Percentiles rank a stretch among this genome's conserved stretches.
phyloP scores from a whole-genome alignment of 2,329 filamentous ascomycete genomes.

The Thelonectria olida region DNA sequence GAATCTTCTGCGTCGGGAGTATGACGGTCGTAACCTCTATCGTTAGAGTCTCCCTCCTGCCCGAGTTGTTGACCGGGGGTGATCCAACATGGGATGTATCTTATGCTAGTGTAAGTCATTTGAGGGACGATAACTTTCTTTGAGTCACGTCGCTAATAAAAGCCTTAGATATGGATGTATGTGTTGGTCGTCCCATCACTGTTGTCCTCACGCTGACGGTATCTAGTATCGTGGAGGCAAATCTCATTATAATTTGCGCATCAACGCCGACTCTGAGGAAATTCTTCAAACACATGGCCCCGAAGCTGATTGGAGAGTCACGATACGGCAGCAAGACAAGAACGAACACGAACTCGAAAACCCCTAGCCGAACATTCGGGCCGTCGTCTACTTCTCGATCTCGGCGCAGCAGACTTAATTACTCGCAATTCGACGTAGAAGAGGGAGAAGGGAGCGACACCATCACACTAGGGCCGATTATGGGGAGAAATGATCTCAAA shows the following conservation, averaged over 20 bases:
- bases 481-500: slow-evolving; percentile 18
- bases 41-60: slow-evolving; percentile 41
- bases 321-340: slow-evolving; percentile 35
- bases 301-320: slow-evolving; percentile 42
- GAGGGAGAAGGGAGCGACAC: slow-evolving; percentile 12
- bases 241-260: slow-evolving; percentile 52
- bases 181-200: background rate
- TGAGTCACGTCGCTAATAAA: too few species aligned
- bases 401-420: slow-evolving; percentile 29
- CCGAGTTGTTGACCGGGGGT: slow-evolving; percentile 33
- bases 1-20: slow-evolving; percentile 56
- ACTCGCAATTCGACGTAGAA: slow-evolving; percentile 34
- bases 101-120: slow-evolving; percentile 17
- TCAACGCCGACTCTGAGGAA: slow-evolving; percentile 51
- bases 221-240: slow-evolving; percentile 45
- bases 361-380: slow-evolving; percentile 6
- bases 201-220: background rate
- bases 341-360: slow-evolving; percentile 23
- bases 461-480: slow-evolving; percentile 21
- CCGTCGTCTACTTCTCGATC: slow-evolving; percentile 16
- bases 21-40: slow-evolving; percentile 47
- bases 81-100: slow-evolving; percentile 45
- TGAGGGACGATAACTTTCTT: too few species aligned
- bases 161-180: slow-evolving; percentile 41
- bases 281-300: slow-evolving; percentile 50